Base-by-base conservation (phyloP, 768 basidiomycete species). In the Amyloporia xantha region DNA sequence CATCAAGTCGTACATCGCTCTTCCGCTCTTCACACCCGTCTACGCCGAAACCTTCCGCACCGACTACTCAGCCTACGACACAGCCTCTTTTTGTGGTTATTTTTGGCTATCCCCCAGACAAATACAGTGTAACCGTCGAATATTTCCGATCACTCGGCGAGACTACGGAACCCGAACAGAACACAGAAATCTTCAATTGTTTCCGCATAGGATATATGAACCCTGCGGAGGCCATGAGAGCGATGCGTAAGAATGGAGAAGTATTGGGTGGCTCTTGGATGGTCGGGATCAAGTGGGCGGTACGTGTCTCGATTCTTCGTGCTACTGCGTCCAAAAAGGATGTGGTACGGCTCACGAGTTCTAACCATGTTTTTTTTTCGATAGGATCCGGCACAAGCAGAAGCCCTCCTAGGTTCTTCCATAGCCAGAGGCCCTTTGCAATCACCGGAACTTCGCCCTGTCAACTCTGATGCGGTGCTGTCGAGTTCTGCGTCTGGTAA, bases 21-120 rank as follows among this genome's bases (percentile, higher is more conserved):
- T 59, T 59, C 50, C 57, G 45, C 26, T 53, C 58, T 10, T 41
- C 56, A 12, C 57, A 49, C 15, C 56, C 65, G 2, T 23, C 53
- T 5, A 52, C 59, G 5, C 51, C 59, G 2, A 59, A 57, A 41
- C 43, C 53, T 12, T 41, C 33, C 47, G 68, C 25, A 37, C 63
- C 41, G 50, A 66, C n/a, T 6, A 41, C 54, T 9, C 49, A 50
- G 7, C 26, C 63, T 36, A 51, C 69, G 4, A 42, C 66, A 10
- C 74, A 78, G 23, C 71, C 76, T 2, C 62, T 77, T 24, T 84
- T 84, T 58, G 72, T 94, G 28, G 72, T 91, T 59, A 81, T 94
- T 44, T 94, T 91, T 52, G 91, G 91, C n/a, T 94, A 91, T 62
- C 90, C 91, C 4, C 71, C 79, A 26, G 86, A 91, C 64, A 82